phyloP scores from a whole-genome alignment of 306 rosid species.

The Arachis hypogaea region DNA sequence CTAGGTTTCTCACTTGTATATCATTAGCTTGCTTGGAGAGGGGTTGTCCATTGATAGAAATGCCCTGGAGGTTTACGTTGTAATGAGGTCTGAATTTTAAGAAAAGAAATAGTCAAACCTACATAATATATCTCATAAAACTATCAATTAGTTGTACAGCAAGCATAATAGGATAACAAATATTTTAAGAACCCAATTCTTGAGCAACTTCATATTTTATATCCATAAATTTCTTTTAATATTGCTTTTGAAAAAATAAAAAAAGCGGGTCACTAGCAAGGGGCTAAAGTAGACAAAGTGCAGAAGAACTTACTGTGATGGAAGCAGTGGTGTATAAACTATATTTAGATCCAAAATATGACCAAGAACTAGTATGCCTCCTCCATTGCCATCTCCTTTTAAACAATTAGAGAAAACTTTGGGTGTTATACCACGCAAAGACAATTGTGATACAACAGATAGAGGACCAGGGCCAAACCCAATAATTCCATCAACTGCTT shows the following conservation, averaged over 20 bases:
- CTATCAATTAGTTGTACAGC: constrained; percentile 3
- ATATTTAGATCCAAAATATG: constrained; percentile 94
- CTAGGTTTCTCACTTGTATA: no score
- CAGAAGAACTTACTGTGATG: constrained; percentile 82
- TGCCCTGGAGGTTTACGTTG: constrained; percentile 84
- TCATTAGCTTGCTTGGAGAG: background rate
- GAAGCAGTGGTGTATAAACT: constrained; percentile 91
- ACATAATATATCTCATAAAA: constrained; percentile 35
- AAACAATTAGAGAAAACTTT: constrained; percentile 91
- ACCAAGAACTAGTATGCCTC: constrained; percentile 97
- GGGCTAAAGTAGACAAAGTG: constrained; percentile 32
- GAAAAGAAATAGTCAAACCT: constrained; percentile 37
- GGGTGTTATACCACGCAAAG: constrained; percentile 82
- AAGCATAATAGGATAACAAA: constrained; percentile 31
- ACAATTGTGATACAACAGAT: constrained; percentile 85
- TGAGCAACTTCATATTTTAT: constrained; percentile 12
- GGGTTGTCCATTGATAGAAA: constrained; percentile 74
- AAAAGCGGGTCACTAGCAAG: background rate
- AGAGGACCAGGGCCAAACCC: constrained; percentile 93
- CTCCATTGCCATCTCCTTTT: constrained; percentile 90
- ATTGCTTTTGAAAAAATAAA: background rate
- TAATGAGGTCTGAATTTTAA: constrained; percentile 83
- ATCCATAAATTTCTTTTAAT: constrained; percentile 14
- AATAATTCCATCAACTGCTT: constrained; percentile 92
- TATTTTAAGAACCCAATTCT: constrained; percentile 13